Evolutionary conservation across 2,329 filamentous ascomycete species (phyloP).

Genomic region (Cercospora sojina): DNA sequence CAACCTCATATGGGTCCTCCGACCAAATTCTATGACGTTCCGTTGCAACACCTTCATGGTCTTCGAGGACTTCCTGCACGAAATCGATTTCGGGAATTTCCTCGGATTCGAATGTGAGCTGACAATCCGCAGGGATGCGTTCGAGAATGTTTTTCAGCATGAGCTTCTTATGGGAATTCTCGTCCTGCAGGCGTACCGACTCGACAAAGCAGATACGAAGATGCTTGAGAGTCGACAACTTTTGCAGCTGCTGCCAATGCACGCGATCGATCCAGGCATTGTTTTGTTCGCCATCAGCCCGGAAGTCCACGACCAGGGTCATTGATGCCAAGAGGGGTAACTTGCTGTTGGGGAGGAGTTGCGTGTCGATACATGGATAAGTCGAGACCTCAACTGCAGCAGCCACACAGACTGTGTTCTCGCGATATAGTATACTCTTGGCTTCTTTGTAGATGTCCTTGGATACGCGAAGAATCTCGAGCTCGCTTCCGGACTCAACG

Average conservation of each 20-base stretch:
- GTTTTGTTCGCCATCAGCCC: neutral
- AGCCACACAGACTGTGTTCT: conserved; percentile 31
- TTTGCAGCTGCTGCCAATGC: conserved; percentile 21
- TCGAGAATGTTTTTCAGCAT: conserved; percentile 28
- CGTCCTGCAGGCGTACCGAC: neutral
- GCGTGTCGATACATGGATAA: conserved; percentile 9
- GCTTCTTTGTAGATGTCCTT: conserved; percentile 41
- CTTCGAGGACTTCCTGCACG: conserved; percentile 15
- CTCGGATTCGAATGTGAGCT: conserved; percentile 17
- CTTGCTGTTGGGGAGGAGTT: conserved; percentile 6
- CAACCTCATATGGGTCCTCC: conserved; percentile 12
- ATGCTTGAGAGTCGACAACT: conserved; percentile 18
- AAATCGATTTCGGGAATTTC: conserved; percentile 18
- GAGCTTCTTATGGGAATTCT: conserved; percentile 5
- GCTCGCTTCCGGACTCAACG: conserved; percentile 1
- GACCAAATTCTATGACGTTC: neutral
- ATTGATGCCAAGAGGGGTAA: conserved; percentile 18
- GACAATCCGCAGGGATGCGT: conserved; percentile 21
- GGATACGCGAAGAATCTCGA: conserved; percentile 3
- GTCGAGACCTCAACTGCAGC: neutral
- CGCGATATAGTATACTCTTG: conserved; percentile 39
- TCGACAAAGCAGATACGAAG: conserved; percentile 22
- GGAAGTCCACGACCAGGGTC: conserved; percentile 13
- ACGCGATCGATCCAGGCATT: conserved; percentile 6
- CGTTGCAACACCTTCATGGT: conserved; percentile 4